Percentiles rank a stretch among this genome's conserved stretches.
phyloP scores from a whole-genome alignment of 2,329 filamentous ascomycete species.

The Hysterium pulicare region DNA sequence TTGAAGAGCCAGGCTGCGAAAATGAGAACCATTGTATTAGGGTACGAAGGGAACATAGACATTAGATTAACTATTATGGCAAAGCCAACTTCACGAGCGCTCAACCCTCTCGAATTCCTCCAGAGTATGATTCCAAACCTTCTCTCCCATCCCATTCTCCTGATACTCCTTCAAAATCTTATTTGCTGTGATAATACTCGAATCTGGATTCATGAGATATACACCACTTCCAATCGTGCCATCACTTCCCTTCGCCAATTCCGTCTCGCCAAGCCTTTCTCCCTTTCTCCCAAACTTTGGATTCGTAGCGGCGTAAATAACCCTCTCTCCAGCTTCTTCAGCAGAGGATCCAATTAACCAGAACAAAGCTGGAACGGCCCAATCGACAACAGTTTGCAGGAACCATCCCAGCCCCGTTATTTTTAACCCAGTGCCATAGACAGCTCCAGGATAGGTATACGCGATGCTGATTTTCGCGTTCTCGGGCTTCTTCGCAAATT shows the following conservation, averaged over 20 bases:
- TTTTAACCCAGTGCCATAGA: slow-evolving; percentile 7
- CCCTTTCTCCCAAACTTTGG: slow-evolving; percentile 18
- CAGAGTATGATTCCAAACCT: slow-evolving; percentile 37
- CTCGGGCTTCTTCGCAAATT: slow-evolving; percentile 6
- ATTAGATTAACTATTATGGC: neutral
- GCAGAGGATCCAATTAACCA: slow-evolving; percentile 4
- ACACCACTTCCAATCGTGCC: slow-evolving; percentile 29
- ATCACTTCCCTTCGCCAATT: slow-evolving; percentile 17
- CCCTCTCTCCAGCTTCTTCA: slow-evolving; percentile 10
- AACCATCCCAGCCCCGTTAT: slow-evolving; percentile 4
- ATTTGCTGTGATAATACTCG: slow-evolving; percentile 31
- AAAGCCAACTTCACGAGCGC: neutral
- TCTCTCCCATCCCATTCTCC: slow-evolving; percentile 24
- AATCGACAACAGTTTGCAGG: slow-evolving; percentile 2
- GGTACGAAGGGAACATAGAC: neutral
- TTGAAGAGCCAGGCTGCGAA: neutral
- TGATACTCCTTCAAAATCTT: slow-evolving; percentile 27
- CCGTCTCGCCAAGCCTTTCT: neutral
- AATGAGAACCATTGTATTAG: neutral
- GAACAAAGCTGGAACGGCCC: slow-evolving; percentile 4
- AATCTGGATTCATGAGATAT: slow-evolving; percentile 38
- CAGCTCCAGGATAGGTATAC: slow-evolving; percentile 10
- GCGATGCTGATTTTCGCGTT: slow-evolving; percentile 9
- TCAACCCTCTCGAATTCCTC: slow-evolving; percentile 24
- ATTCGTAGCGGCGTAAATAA: slow-evolving; percentile 30